A percentile compares a stretch with the other conserved stretches of the same genome.
Conservation (phyloP, 257 asterid genomes). For the Cruciata laevipes region DNA sequence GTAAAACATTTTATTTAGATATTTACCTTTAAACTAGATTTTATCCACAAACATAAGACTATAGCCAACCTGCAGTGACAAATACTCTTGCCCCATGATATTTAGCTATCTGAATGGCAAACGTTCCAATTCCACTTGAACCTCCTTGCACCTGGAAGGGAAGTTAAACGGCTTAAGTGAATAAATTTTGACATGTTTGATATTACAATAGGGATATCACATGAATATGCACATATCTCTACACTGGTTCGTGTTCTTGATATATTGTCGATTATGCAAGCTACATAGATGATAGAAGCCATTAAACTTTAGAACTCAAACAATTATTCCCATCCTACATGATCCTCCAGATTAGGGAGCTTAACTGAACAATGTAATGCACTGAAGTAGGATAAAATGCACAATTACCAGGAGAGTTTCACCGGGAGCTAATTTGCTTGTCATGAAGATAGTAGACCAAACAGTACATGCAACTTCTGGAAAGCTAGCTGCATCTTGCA, state of each 20-base stretch:
- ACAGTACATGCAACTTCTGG: conserved; percentile 97
- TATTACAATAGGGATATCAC: background rate
- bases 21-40: background rate
- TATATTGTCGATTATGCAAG: background rate
- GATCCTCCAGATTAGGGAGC: background rate
- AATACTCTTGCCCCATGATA: conserved; percentile 65
- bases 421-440: conserved; percentile 61
- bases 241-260: background rate
- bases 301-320: background rate
- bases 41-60: background rate
- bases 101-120: conserved; percentile 91
- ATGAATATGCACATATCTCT: background rate
- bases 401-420: conserved; percentile 69
- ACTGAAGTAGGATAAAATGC: background rate
- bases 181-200: background rate
- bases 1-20: background rate
- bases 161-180: background rate
- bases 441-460: conserved; percentile 94
- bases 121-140: conserved; percentile 96
- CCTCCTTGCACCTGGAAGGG: conserved; percentile 86
- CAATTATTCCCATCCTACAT: background rate
- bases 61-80: conserved; percentile 76
- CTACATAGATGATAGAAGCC: background rate
- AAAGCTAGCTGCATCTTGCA: conserved; percentile 87
- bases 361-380: background rate